Base-by-base conservation (phyloP, 2,329 filamentous ascomycete genomes). In the Epichloe hybrida region DNA sequence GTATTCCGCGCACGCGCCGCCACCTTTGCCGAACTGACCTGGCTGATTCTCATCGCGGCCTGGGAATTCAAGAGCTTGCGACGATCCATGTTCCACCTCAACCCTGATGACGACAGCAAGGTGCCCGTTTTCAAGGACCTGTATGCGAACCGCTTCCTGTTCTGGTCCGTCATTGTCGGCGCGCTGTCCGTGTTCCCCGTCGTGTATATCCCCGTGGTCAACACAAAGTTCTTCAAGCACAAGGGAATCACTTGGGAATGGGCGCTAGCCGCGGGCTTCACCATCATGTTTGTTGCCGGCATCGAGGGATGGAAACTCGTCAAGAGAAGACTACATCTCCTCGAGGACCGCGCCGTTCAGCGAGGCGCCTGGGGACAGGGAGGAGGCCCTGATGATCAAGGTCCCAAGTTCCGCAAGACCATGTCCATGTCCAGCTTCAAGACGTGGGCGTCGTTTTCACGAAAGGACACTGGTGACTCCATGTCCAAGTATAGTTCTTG, bases 21-120 rank as follows among this genome's bases (percentile, higher is more conserved):
- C 27, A 82, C 83, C 7, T 89, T 88, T 62, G 82, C 82, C 4
- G 80, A 82, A 61, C 69, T 89, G 31, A 87, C 84, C 1, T 88
- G 83, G 80, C 73, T 83, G 50, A 83, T 86, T 37, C 75, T 88
- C 46, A 75, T 88, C 61, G 80, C 84, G 1, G 84, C 85, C 2
- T 89, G 84, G 84, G 84, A 88, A 68, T 84, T 87, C 69, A 83
- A 87, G 67, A 78, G 83, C 59, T 76, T 86, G 61, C 79, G 81
- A 5, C 80, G 83, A 13, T 85, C 81, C 43, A 75, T 88, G 68
- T 87, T 88, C 72, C 74, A 75, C 42, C 77, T 88, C 60, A 72
- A 80, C 58, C 74, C 77, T 1, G 69, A 74, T 27, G 69, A 72
- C 62, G 61, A 66, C 40, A 74, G 71, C 55, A 64, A 61, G 39